Evolutionary conservation across 1,284 basidiomycete genomes (phyloP), one percentile per base, ranked within the genome.

Genomic region (Moesziomyces aphidis): DNA sequence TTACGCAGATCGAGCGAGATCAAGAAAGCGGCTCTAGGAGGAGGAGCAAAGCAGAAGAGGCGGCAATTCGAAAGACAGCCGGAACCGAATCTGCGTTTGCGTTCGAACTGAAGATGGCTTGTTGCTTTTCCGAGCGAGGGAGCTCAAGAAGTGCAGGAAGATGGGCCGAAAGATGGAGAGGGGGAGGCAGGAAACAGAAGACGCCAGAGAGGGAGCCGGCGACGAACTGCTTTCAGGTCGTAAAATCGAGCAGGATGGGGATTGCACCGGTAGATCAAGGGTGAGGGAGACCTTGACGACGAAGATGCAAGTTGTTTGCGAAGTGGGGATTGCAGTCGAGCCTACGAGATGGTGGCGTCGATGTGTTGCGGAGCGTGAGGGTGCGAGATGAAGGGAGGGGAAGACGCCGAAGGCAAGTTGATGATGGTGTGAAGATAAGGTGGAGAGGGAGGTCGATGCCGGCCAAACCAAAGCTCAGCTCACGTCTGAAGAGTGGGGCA

Each of bases 271-370:
- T 23, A 31, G 45, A 57, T 23, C 70, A 73, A 73, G 71, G 71
- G 44, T 68, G 71, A 73, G 71, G 71, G 71, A 73, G 45, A 59
- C 65, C 71, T 73, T 73, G 71, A 71, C 43, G 56, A 57, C 36
- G 61, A 39, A 56, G 67, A 53, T 19, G 51, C 26, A 24, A 42
- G 36, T 47, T 34, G 13, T 11, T 22, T 19, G 21, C 24, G 6
- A 28, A 28, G 26, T 8, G 26, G 24, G 34, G 26, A 45, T n/a
- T 15, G 26, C 44, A 28, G 49, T 23, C 15, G 26, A 39, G 39
- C n/a, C 21, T 21, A 43, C 10, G 13, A 39, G 45, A 34, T 28
- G 26, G 26, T 6, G 42, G 46, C 26, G 43, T 51, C 34, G 45
- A 24, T 19, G 58, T 46, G 26, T 23, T 46, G 44, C 44, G 10